Percentiles rank a stretch among this genome's conserved stretches.
These are phyloP conservation scores for Boletus smithii DNA, from an alignment of 1,284 basidiomycete genomes.

Conservation along the genomic window DNA sequence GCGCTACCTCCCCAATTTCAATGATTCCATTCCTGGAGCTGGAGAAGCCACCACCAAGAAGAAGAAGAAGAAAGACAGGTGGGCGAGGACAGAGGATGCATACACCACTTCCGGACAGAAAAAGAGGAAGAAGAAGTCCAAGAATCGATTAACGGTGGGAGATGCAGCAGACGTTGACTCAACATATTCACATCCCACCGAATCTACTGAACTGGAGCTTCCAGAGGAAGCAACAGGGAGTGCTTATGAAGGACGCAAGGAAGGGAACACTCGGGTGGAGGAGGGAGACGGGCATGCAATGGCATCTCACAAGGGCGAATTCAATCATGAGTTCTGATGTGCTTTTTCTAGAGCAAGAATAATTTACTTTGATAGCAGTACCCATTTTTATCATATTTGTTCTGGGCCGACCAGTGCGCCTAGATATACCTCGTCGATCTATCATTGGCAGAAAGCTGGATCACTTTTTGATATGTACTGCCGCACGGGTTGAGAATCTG, in stretches of 20 bases:
- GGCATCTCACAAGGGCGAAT: conserved; percentile 34
- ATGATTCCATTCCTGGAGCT: conserved; percentile 48
- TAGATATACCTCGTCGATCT: background rate
- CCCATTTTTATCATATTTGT: no score
- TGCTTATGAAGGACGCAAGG: conserved; percentile 47
- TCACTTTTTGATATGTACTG: no score
- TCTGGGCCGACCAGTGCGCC: background rate
- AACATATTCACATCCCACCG: conserved; percentile 34
- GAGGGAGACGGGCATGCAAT: conserved; percentile 18
- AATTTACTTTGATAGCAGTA: no score
- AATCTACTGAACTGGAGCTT: conserved; percentile 47
- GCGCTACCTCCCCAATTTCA: conserved; percentile 81
- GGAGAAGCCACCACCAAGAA: conserved; percentile 50
- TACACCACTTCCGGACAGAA: conserved; percentile 51
- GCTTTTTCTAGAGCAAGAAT: conserved; percentile 1
- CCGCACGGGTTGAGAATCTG: no score
- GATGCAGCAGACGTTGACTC: conserved; percentile 45
- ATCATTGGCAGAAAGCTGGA: no score
- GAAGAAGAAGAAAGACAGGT: conserved; percentile 78
- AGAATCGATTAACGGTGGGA: conserved; percentile 44
- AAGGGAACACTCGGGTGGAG: conserved; percentile 14
- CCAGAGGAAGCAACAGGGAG: conserved; percentile 73
- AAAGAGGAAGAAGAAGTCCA: conserved; percentile 51
- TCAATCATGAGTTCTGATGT: conserved; percentile 47
- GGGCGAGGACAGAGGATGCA: conserved; percentile 80